Evolutionary conservation across 805 yeast species (phyloP).

Genomic region (Metschnikowia similis): DNA sequence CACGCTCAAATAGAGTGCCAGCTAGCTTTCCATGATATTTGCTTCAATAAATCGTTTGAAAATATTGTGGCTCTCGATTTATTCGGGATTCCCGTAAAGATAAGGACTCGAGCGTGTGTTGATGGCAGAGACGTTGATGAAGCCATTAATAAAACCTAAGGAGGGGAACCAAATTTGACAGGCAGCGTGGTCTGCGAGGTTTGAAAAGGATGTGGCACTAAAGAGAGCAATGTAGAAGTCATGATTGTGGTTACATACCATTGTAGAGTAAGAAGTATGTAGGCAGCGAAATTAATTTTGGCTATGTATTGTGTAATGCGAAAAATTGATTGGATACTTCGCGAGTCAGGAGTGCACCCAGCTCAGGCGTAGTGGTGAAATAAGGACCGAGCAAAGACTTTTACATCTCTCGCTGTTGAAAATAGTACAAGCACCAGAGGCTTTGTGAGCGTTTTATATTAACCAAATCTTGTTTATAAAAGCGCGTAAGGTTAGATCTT

Average conservation of each 20-base stretch:
- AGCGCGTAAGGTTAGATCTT: not conserved
- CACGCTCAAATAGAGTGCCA: too few species aligned
- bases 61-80: too few species aligned
- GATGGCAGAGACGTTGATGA: too few species aligned
- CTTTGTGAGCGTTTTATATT: not conserved
- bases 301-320: conserved; percentile 12
- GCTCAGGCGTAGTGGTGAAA: not conserved
- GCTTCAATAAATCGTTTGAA: too few species aligned
- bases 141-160: too few species aligned
- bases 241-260: conserved; percentile 12
- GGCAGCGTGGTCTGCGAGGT: not conserved
- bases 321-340: conserved; percentile 14
- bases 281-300: conserved; percentile 1
- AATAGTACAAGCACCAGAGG: not conserved
- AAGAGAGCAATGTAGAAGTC: not conserved
- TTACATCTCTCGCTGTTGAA: not conserved
- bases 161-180: not conserved
- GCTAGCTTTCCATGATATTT: too few species aligned
- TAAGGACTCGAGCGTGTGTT: too few species aligned
- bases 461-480: not conserved
- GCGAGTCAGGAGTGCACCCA: conserved; percentile 3
- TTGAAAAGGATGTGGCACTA: not conserved
- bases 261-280: conserved; percentile 3
- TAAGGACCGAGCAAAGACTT: not conserved
- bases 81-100: too few species aligned